phyloP scores from a whole-genome alignment of 495 filamentous ascomycete species.

The Daldinia caldariorum region DNA sequence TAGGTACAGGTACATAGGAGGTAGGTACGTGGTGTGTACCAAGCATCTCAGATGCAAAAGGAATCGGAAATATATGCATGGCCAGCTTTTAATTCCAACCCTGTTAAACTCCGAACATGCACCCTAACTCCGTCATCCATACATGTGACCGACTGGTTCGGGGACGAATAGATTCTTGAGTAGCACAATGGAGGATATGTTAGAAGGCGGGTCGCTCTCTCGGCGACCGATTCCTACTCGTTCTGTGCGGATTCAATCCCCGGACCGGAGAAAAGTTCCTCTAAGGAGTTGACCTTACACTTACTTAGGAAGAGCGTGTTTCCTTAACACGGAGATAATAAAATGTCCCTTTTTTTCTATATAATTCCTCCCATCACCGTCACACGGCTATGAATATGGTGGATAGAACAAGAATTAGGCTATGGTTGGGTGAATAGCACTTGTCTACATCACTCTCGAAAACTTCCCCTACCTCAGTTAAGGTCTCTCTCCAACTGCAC shows the following conservation, averaged over 20 bases:
- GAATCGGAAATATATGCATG: neutral
- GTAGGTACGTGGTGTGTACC: too few species aligned
- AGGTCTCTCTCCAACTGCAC: too few species aligned
- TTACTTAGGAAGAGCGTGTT: neutral
- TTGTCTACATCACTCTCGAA: too few species aligned
- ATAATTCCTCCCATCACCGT: neutral
- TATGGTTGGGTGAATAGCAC: conserved; percentile 4
- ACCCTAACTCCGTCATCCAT: conserved; percentile 7
- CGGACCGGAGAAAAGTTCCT: neutral
- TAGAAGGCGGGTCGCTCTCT: neutral
- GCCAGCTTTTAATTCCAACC: neutral
- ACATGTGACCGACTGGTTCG: neutral
- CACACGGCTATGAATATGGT: neutral
- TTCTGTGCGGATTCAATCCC: neutral
- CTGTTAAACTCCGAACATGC: neutral
- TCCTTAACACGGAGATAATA: conserved; percentile 7
- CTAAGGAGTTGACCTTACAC: neutral
- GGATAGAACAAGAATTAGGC: neutral
- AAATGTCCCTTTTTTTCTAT: neutral
- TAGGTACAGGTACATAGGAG: too few species aligned
- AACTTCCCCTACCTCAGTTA: too few species aligned
- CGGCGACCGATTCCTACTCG: neutral
- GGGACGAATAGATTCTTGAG: neutral
- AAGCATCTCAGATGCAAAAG: neutral
- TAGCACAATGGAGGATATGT: neutral